Evolutionary conservation across 257 asterid genomes (phyloP).

Genomic region (Fraxinus excelsior): DNA sequence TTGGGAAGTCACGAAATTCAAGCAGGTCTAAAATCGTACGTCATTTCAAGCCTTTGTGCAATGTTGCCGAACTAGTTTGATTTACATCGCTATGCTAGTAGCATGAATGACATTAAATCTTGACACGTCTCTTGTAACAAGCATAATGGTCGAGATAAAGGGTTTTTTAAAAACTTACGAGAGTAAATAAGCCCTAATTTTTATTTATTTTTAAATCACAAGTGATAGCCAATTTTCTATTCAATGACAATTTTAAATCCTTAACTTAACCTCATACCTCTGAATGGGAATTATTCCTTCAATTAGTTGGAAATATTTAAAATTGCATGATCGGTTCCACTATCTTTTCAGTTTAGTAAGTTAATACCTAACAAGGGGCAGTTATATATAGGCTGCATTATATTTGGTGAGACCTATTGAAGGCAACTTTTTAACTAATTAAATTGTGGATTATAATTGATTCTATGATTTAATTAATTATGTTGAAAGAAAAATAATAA

Average conservation of each 20-base stretch:
- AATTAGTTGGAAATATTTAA: background rate
- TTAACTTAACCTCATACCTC: background rate
- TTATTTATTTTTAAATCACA: no score
- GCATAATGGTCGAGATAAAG: background rate
- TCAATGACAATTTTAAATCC: background rate
- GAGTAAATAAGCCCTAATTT: no score
- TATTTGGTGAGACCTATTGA: conserved; percentile 25
- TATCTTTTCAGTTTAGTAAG: background rate
- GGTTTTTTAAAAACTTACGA: no score
- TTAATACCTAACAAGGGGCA: conserved; percentile 13
- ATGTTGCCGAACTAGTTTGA: no score
- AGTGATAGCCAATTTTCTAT: background rate
- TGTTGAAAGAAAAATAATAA: background rate
- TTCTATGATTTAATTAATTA: conserved; percentile 29
- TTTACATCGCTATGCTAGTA: background rate
- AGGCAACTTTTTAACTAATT: conserved; percentile 37
- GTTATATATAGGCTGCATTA: conserved; percentile 17
- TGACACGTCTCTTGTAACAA: background rate
- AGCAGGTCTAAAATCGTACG: no score
- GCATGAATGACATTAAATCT: background rate
- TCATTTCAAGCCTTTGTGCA: no score
- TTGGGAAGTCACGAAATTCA: background rate
- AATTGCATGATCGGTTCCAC: background rate
- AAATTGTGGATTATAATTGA: conserved; percentile 27
- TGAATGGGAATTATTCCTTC: background rate